phyloP scores from a whole-genome alignment of 75 land plant species.

The Larix kaempferi region DNA sequence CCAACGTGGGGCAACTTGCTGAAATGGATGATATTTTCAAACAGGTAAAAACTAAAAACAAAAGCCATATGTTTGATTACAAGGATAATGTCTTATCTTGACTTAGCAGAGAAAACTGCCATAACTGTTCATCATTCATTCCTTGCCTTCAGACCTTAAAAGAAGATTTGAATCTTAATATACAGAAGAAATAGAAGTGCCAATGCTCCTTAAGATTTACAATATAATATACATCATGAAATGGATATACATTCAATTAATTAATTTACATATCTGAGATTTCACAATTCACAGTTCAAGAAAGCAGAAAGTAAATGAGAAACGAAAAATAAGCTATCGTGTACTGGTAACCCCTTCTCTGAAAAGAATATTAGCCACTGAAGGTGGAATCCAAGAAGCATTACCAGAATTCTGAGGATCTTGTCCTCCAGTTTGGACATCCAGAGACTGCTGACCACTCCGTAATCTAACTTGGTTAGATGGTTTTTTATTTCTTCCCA shows the following conservation, averaged over 20 bases:
- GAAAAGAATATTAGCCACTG: conserved; percentile 59
- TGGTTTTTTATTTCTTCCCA: conserved; percentile 26
- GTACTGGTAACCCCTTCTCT: conserved; percentile 40
- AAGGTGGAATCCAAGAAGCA: conserved; percentile 60
- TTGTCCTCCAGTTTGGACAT: conserved; percentile 26
- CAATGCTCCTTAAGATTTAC: neutral
- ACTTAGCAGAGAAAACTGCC: neutral
- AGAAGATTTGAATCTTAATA: neutral
- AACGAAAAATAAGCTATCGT: conserved; percentile 4
- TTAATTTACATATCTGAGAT: neutral
- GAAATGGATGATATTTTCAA: neutral
- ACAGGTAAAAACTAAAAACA: neutral
- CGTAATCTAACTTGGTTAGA: neutral
- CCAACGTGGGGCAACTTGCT: neutral
- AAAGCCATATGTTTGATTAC: neutral
- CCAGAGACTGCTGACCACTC: conserved; percentile 17
- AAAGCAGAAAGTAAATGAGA: neutral
- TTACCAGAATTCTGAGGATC: conserved; percentile 24
- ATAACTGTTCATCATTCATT: neutral
- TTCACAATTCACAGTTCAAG: neutral
- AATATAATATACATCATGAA: conserved; percentile 1
- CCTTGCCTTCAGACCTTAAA: neutral
- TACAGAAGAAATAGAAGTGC: neutral
- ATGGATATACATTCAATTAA: conserved; percentile 1
- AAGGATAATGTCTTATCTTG: neutral